phyloP scores from a whole-genome alignment of 805 yeast species.

The Saturnispora ahearnii region DNA sequence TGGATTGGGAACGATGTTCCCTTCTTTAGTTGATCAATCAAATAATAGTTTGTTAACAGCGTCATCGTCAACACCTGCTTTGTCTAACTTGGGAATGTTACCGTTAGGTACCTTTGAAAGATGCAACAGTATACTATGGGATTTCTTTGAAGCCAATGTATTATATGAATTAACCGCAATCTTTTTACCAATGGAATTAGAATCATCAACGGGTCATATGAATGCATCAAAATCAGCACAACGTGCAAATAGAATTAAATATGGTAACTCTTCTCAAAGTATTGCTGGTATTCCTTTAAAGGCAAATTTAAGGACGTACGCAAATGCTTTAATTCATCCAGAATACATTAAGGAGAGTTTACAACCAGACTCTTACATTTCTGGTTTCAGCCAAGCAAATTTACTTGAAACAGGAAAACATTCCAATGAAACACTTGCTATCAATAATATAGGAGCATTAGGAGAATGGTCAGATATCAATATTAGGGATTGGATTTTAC shows the following conservation, averaged over 20 bases:
- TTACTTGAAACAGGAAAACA: neutral
- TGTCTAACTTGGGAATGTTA: slow-evolving; percentile 8
- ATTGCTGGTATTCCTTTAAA: neutral
- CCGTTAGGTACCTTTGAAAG: slow-evolving; percentile 13
- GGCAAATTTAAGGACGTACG: slow-evolving; percentile 5
- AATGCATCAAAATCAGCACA: slow-evolving; percentile 3
- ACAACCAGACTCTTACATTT: neutral
- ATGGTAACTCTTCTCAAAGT: slow-evolving; percentile 1
- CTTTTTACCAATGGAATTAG: slow-evolving; percentile 13
- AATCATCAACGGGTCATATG: slow-evolving; percentile 10
- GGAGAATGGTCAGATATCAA: slow-evolving; percentile 20
- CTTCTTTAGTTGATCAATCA: slow-evolving; percentile 1
- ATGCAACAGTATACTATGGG: slow-evolving; percentile 12
- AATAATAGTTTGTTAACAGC: neutral
- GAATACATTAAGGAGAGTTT: slow-evolving; percentile 3
- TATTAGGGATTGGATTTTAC: slow-evolving; percentile 33
- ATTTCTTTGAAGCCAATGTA: slow-evolving; percentile 10
- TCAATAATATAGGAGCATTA: slow-evolving; percentile 7
- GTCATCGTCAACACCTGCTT: neutral
- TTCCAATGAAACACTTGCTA: neutral
- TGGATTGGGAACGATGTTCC: slow-evolving; percentile 3
- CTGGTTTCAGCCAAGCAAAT: neutral
- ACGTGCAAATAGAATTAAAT: slow-evolving; percentile 10
- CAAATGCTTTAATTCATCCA: slow-evolving; percentile 12
- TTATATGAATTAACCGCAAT: slow-evolving; percentile 10